Base-by-base conservation (phyloP, 2,329 filamentous ascomycete species). In the Colletotrichum tropicicola region DNA sequence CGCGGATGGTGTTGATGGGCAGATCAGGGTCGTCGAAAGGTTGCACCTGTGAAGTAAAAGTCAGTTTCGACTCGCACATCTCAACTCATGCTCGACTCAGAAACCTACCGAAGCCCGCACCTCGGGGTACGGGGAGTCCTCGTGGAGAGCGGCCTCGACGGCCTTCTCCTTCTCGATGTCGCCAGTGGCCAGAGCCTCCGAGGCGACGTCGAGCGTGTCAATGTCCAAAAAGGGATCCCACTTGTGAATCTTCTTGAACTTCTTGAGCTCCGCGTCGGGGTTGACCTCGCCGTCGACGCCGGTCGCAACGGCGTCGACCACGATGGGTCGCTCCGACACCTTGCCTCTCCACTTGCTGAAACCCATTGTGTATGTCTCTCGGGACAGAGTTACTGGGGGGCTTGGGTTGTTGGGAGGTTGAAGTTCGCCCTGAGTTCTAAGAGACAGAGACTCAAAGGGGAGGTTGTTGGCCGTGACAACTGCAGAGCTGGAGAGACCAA, bases 61-160 rank as follows among this genome's bases (percentile, higher is more conserved):
- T 35, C 3, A n/a, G n/a, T 13, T 30, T 13, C 19, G 2, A 19
- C 27, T 10, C 9, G 12, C 25, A 6, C 17, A 0, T 32, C n/a
- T 0, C 0, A 6, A 17, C 23, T 54, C 7, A 9, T 1, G 2
- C 2, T 32, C 9, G 39, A 43, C 32, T 35, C 32, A n/a, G 10
- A 7, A 5, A 59, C 74, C 68, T 43, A 76, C 72, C 19, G 74
- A 73, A 43, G 76, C 71, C 56, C 74, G 73, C 44, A 80, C 77
- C 71, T 87, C 85, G 12, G 84, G 79, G 70, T 87, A 87, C 1
- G 85, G 85, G 15, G 86, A 88, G 71, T 89, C 82, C 27, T 88
- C 83, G 28, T 87, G 73, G 47, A 80, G 67, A 5, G 81, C 79
- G 35, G 80, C 77, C 51, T 85, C 82, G 25, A 86, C 75, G 39